Conservation (phyloP, 176 grass and related monocot genomes). For the Aegilops bicornis region DNA sequence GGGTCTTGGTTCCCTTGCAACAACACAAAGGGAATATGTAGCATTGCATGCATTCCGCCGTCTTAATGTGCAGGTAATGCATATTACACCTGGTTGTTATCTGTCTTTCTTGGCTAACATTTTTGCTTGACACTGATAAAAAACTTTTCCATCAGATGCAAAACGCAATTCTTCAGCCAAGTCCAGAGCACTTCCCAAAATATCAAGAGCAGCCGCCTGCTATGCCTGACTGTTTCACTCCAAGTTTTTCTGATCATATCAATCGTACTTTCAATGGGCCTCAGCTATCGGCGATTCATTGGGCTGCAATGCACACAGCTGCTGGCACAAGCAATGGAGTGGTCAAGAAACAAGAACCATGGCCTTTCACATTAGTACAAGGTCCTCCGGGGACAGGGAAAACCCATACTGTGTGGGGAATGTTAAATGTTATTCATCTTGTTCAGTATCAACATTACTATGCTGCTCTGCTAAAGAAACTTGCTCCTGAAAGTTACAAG, state of each 20-base stretch:
- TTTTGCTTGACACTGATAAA: slow-evolving; percentile 12
- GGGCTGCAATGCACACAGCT: slow-evolving; percentile 99
- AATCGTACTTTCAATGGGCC: slow-evolving; percentile 85
- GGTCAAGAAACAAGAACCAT: slow-evolving; percentile 89
- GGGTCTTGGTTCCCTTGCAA: slow-evolving; percentile 92
- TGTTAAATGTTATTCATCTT: slow-evolving; percentile 99
- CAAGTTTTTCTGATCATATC: slow-evolving; percentile 82
- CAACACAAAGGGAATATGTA: slow-evolving; percentile 97
- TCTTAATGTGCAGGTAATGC: slow-evolving; percentile 73
- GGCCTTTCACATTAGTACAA: slow-evolving; percentile 99
- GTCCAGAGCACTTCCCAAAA: slow-evolving; percentile 95
- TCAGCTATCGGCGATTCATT: slow-evolving; percentile 95
- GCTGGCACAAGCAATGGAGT: slow-evolving; percentile 79
- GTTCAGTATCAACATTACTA: slow-evolving; percentile 99
- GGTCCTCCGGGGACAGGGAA: slow-evolving; percentile 97
- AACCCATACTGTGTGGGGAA: slow-evolving; percentile 98
- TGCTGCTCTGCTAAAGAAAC: slow-evolving; percentile 90
- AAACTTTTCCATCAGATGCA: slow-evolving; percentile 74
- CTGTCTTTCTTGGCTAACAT: slow-evolving; percentile 19
- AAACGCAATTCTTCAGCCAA: slow-evolving; percentile 96
- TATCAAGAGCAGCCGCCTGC: slow-evolving; percentile 91
- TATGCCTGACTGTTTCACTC: slow-evolving; percentile 96
- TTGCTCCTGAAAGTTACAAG: slow-evolving; percentile 99
- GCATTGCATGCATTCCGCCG: slow-evolving; percentile 93
- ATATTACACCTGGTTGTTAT: slow-evolving; percentile 4